Base-by-base conservation (phyloP, 352 stramenopile species). In the Phytophthora lateralis region DNA sequence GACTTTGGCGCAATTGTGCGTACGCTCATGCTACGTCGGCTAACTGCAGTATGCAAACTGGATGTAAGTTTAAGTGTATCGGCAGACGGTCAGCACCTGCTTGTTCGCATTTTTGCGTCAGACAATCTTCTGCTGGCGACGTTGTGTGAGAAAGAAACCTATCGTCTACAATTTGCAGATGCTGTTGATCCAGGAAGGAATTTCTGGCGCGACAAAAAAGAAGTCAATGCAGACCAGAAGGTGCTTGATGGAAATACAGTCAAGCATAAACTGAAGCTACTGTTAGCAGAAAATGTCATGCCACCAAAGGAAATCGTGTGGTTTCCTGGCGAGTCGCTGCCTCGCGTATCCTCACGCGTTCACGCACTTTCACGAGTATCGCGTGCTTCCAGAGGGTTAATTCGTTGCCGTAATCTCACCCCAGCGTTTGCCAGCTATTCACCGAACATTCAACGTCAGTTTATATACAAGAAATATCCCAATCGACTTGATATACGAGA, bases 1-100 rank as follows among this genome's bases (percentile, higher is more conserved):
- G 69, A 76, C 20, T 90, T 90, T 38, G 66, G 85, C 20, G 73
- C 82, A 18, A 88, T 91, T 41, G 70, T 85, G 7, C 82, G 82
- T 1, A 69, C 72, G 15, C 61, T 91, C 0, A 56, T 89, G 18
- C 50, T 91, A n/a, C 69, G 70, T 10, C 78, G 82, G 2, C 67
- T 91, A 20, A 74, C 70, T 0, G 24, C 18, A 10, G 46, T 64
- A 0, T 91, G 82, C 55, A 86, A 84, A 29, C 30, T 89, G 42
- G 81, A 89, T 55, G 62, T 90, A 47, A 90, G 71, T 32, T 27
- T 90, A 11, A 88, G 69, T 26, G 34, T 91, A 42, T 80, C 78
- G 6, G 55, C 63, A 4, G 70, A 89, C 17, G 82, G 80, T 15
- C 63, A 68, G 37, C 42, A 61, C n/a, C 37, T 89, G 2, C 66